These are phyloP conservation scores for Aquilaria agallochum DNA, from an alignment of 441 rosid genomes.

Conservation along the genomic window DNA sequence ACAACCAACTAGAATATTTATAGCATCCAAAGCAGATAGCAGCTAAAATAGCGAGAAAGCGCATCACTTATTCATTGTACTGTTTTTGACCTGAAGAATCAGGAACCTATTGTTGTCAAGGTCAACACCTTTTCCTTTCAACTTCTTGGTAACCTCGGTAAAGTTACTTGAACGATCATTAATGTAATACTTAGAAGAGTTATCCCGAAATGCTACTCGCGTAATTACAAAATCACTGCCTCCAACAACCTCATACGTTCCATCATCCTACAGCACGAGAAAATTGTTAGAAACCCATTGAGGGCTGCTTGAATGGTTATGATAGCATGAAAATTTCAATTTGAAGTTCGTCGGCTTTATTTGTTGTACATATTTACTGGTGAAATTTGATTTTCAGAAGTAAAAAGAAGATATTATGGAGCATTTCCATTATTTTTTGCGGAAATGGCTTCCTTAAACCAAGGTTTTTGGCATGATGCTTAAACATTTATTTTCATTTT, in stretches of 20 bases:
- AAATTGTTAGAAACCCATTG: conserved; percentile 14
- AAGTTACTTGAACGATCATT: conserved; percentile 82
- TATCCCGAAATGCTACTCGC: conserved; percentile 92
- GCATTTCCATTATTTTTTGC: neutral
- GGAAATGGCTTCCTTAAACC: neutral
- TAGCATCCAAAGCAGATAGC: conserved; percentile 7
- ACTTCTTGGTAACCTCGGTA: conserved; percentile 84
- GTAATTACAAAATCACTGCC: conserved; percentile 90
- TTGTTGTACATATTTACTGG: conserved; percentile 2
- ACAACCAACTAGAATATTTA: conserved; percentile 15
- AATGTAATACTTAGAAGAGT: conserved; percentile 90
- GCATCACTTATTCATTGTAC: neutral
- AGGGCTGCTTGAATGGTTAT: neutral
- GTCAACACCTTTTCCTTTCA: conserved; percentile 95
- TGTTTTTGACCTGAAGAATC: conserved; percentile 75
- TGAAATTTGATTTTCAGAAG: neutral
- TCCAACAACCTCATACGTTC: conserved; percentile 71
- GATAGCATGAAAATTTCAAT: neutral
- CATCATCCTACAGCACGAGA: conserved; percentile 58
- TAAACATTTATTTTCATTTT: neutral
- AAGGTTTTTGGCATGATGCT: neutral
- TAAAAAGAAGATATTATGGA: neutral
- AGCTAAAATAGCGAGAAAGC: neutral
- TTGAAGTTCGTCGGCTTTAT: neutral
- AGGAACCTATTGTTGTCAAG: conserved; percentile 95